phyloP scores from a whole-genome alignment of 495 filamentous ascomycete genomes.

The Penicillium ochrochloron region DNA sequence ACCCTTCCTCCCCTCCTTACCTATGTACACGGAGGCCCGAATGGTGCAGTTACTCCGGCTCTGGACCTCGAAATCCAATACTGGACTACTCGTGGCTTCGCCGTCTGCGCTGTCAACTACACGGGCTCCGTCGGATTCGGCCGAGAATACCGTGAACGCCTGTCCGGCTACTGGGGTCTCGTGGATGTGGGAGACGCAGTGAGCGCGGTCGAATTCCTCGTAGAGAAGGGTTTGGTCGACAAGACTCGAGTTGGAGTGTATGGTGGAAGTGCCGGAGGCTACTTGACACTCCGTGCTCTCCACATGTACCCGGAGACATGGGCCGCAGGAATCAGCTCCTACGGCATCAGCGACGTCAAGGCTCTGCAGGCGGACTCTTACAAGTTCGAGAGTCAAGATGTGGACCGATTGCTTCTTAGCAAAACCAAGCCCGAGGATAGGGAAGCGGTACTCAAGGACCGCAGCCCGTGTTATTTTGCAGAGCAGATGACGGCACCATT shows the following conservation, averaged over 20 bases:
- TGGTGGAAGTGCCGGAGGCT: constrained; percentile 55
- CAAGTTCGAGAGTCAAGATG: constrained; percentile 57
- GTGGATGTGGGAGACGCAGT: constrained; percentile 50
- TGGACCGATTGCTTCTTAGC: constrained; percentile 42
- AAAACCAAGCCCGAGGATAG: constrained; percentile 36
- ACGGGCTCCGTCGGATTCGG: constrained; percentile 54
- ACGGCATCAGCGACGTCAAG: constrained; percentile 51
- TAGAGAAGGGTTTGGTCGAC: constrained; percentile 37
- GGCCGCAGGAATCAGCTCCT: constrained; percentile 48
- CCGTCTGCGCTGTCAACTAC: constrained; percentile 53
- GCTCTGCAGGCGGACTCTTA: constrained; percentile 49
- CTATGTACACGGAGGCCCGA: constrained; percentile 55
- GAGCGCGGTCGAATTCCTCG: constrained; percentile 48
- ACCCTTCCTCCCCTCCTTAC: constrained; percentile 50
- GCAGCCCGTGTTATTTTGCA: constrained; percentile 51
- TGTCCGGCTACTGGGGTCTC: constrained; percentile 50
- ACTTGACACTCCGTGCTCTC: constrained; percentile 48
- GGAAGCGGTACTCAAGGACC: constrained; percentile 39
- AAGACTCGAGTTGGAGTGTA: constrained; percentile 46
- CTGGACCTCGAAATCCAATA: constrained; percentile 47
- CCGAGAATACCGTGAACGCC: constrained; percentile 47
- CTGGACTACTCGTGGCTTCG: constrained; percentile 57
- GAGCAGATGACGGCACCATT: constrained; percentile 50
- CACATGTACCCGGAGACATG: constrained; percentile 38
- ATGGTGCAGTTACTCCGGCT: constrained; percentile 36